Evolutionary conservation across 108 stramenopile genomes (phyloP), one percentile per base, ranked within the genome.

Genomic region (Cyclotella sp.): DNA sequence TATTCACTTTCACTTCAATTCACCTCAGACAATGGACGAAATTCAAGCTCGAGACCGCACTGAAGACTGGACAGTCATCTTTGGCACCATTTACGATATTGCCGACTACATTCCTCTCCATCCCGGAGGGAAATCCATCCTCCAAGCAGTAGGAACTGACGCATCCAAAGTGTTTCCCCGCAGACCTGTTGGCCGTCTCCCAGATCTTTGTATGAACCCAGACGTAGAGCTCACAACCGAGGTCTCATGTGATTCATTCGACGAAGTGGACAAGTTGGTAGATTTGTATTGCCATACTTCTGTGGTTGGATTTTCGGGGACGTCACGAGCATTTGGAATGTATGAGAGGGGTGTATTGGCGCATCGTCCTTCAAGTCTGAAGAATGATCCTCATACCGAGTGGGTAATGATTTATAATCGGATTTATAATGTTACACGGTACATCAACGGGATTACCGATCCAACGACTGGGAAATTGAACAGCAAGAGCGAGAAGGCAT

Each of bases 51-150:
- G 76, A 39, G 67, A 76, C 27, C 68, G 75, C 30, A 64, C 73
- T 15, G 85, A 86, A 54, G 77, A 76, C 29, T 86, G 85, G 85
- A 83, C 82, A 18, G 73, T 83, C 15, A 75, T 86, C 29, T 83
- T 79, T 30, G 85, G 85, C 6, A 51, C 58, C 21, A 86, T 83
- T 21, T 86, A 83, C 55, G 82, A 83, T 24, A 63, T 83, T 41
- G 57, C 73, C 49, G 63, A 74, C 7, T 77, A 82, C 65, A 53
- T 69, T 4, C 27, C 16, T 27, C 46, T 78, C 22, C 85, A 82
- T 51, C 81, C 81, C 11, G 85, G 85, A 4, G 82, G 82, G 13
- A 29, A 69, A 15, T n/a, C 18, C 24, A 83, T 86, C 47, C n/a
- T 54, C 3, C 58, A 78, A 9, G 58, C 63, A 6, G 27, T 79